phyloP scores from a whole-genome alignment of 2,329 filamentous ascomycete species.

The Calcarisporium arbuscula region DNA sequence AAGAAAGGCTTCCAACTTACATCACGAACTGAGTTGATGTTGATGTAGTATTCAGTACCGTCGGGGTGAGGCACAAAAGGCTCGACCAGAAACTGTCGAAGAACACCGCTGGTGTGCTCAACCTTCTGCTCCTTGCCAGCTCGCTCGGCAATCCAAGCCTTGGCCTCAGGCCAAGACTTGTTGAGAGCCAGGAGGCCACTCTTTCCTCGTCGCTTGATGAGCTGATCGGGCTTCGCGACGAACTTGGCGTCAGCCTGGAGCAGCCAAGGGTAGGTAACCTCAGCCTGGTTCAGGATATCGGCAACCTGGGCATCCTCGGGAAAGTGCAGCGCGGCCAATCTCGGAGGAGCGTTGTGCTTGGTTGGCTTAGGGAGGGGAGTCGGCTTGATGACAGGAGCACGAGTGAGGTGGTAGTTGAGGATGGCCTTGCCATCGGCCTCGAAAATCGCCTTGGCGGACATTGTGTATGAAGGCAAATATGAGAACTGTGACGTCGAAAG shows the following conservation, averaged over 20 bases:
- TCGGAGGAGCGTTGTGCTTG: slow-evolving; percentile 88
- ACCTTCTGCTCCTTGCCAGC: slow-evolving; percentile 91
- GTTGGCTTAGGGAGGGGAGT: slow-evolving; percentile 78
- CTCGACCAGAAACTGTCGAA: slow-evolving; percentile 96
- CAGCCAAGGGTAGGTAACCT: slow-evolving; percentile 95
- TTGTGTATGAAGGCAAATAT: slow-evolving; percentile 24
- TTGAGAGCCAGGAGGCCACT: slow-evolving; percentile 93
- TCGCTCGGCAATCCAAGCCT: slow-evolving; percentile 86
- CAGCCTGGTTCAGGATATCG: slow-evolving; percentile 86
- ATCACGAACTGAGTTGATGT: slow-evolving; percentile 99
- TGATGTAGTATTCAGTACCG: slow-evolving; percentile 99
- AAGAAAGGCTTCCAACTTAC: slow-evolving; percentile 54
- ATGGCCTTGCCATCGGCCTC: slow-evolving; percentile 99
- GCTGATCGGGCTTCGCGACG: slow-evolving; percentile 97
- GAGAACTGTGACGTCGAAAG: no score
- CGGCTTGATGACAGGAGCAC: slow-evolving; percentile 95
- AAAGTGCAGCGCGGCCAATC: slow-evolving; percentile 89
- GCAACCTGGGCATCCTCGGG: slow-evolving; percentile 78
- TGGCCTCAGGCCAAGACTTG: slow-evolving; percentile 93
- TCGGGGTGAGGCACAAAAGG: slow-evolving; percentile 94
- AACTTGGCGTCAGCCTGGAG: slow-evolving; percentile 79
- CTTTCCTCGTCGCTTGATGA: slow-evolving; percentile 99
- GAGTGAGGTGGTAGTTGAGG: slow-evolving; percentile 99
- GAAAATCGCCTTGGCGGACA: slow-evolving; percentile 80
- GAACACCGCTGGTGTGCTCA: slow-evolving; percentile 80